Evolutionary conservation across 805 yeast genomes (phyloP), one percentile per base, ranked within the genome.

Genomic region (Candida nanaspora): DNA sequence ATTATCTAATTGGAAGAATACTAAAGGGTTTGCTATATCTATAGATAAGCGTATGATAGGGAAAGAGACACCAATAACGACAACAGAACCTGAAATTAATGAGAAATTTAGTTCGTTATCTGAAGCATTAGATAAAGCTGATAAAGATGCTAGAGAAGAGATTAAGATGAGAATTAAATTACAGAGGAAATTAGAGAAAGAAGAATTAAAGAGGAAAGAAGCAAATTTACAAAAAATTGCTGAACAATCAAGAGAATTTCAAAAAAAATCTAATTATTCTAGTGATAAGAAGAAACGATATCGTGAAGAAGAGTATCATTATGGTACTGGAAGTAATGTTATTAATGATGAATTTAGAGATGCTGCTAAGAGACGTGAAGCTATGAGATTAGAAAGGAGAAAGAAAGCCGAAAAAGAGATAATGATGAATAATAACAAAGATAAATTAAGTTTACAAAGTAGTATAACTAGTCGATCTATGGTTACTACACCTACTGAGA

Each of bases 1-100:
- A 1, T 76, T 91, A 0, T 91, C 98, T 1, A 87, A 86, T 58
- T 93, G 98, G 97, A 89, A 88, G 59, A 93, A 93, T 59, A 86
- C 89, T 15, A 83, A 85, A 50, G 97, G 98, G 1, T 86, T 79
- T 55, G 79, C 95, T 1, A 80, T 89, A 35, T 78, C 83, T 1
- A 60, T 89, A 32, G 95, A 88, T 41, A 85, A 83, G 52, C 68
- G 97, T 44, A 66, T 86, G 41, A 81, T 82, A 1, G 70, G 78
- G 2, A 71, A 73, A 13, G 62, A 69, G 2, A n/a, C n/a, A 58
- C 25, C 62, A 64, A 6, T 61, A 63, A 6, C 52, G 56, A 28
- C 62, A n/a, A n/a, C 59, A 13, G 60, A 57, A 0, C 61, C 49
- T 15, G 61, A 66, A 18, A 70, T 81, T 39, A 70, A 76, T 43